phyloP scores from a whole-genome alignment of 169 alveolate species.

The Cryptosporidium xiaoi region DNA sequence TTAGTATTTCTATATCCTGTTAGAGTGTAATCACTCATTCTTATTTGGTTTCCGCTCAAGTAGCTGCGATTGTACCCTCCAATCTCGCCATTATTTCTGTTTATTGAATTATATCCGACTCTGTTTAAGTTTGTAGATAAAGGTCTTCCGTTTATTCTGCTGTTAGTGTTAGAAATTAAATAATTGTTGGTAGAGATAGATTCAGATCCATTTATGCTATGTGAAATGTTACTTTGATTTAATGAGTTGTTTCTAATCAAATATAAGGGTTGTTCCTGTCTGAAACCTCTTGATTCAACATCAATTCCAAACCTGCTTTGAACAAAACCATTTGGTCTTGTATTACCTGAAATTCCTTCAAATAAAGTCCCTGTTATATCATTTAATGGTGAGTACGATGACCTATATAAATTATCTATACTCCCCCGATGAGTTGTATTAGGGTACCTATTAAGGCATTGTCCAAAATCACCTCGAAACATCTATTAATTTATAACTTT shows the following conservation, averaged over 20 bases:
- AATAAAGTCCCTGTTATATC: slow-evolving; percentile 53
- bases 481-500: neutral
- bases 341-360: slow-evolving; percentile 17
- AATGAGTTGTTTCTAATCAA: neutral
- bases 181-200: no score
- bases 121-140: neutral
- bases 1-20: slow-evolving; percentile 19
- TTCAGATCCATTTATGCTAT: neutral
- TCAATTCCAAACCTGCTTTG: no score
- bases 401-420: slow-evolving; percentile 5
- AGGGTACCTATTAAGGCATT: slow-evolving; percentile 11
- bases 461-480: slow-evolving; percentile 1
- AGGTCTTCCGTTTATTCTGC: no score
- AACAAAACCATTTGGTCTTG: neutral
- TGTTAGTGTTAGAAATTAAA: no score
- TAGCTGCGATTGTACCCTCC: no score
- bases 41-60: neutral
- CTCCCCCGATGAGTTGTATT: neutral
- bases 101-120: neutral
- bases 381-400: slow-evolving; percentile 6
- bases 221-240: neutral
- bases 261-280: neutral
- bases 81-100: neutral
- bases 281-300: no score
- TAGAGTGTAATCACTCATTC: neutral